phyloP scores from a whole-genome alignment of 352 stramenopile genomes.

The Detonula confervacea region DNA sequence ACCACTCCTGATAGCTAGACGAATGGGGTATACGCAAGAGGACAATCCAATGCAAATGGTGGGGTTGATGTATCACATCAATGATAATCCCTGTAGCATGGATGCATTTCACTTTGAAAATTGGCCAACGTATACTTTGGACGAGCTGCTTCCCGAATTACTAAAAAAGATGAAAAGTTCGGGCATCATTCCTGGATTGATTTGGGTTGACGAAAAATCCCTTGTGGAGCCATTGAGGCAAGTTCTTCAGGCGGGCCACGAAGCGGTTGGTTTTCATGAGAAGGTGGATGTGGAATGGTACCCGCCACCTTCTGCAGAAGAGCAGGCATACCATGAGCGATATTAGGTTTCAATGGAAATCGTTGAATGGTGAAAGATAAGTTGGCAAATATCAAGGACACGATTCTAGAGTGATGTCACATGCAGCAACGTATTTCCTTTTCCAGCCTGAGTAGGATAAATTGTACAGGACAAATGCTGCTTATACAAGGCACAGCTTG shows the following conservation, averaged over 20 bases:
- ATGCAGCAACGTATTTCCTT: too few relatives aligned
- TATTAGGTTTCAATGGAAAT: too few relatives aligned
- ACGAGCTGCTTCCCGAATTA: slow-evolving; percentile 22
- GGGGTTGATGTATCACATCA: slow-evolving; percentile 7
- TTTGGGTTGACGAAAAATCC: slow-evolving; percentile 26
- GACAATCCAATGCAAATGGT: slow-evolving; percentile 18
- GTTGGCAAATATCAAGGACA: too few relatives aligned
- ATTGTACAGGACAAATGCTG: too few relatives aligned
- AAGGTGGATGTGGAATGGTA: slow-evolving; percentile 27
- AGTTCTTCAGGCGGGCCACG: neutral
- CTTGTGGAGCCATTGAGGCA: slow-evolving; percentile 17
- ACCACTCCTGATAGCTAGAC: slow-evolving; percentile 1
- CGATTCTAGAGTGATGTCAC: too few relatives aligned
- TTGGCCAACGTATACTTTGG: slow-evolving; percentile 21
- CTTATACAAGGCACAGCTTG: too few relatives aligned
- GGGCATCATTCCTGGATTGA: neutral
- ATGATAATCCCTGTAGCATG: neutral
- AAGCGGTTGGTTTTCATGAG: slow-evolving; percentile 1
- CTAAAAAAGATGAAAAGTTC: slow-evolving; percentile 12
- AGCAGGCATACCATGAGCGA: slow-evolving; percentile 17
- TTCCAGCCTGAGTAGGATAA: too few relatives aligned
- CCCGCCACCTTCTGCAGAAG: slow-evolving; percentile 25
- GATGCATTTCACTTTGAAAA: slow-evolving; percentile 11
- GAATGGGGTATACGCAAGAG: slow-evolving; percentile 16
- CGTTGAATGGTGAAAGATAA: too few relatives aligned